Base-by-base conservation (phyloP, 1,139 yeast genomes). In the Kazachstania sp. region DNA sequence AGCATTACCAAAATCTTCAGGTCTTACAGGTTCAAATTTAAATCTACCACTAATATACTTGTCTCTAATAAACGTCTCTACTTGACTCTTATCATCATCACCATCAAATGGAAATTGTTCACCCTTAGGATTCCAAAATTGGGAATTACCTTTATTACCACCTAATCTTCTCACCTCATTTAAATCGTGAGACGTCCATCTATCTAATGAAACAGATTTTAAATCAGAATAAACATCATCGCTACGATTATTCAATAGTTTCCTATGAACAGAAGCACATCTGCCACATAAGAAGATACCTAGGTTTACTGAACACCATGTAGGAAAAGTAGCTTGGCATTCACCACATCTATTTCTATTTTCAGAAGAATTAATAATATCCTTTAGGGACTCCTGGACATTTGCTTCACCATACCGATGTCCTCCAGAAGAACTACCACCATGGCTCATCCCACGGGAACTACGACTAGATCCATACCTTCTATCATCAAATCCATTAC, bases 211-310 rank as follows among this genome's bases (percentile, higher is more conserved):
- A 53, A 92, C 54, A 1, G 71, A 59, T 41, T 68, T 70, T 19
- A 68, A 63, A 48, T 65, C 58, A 3, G 71, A 64, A 44, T 56
- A 61, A 23, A 64, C 67, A 38, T 56, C 61, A 48, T 66, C 70
- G 30, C 58, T 59, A 19, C 66, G 57, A 43, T 56, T 54, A 29
- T 58, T 64, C 41, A 69, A 59, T 29, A 61, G 59, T 32, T 66
- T 66, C 41, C 66, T 56, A 47, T 67, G 70, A 7, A 77, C 72
- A 11, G 85, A 77, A 8, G 90, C 87, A 72, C 94, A 84, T 52
- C 88, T 70, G 4, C 90, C 92, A 67, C 94, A 84, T 29, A 84
- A 68, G 51, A 84, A 78, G 4, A 83, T 68, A 28, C 92, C 92
- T 43, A 65, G 49, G 44, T 59, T 62, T 4, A 54, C 43, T 1